Evolutionary conservation across 257 asterid species (phyloP).

Genomic region (Cordia subcordata): DNA sequence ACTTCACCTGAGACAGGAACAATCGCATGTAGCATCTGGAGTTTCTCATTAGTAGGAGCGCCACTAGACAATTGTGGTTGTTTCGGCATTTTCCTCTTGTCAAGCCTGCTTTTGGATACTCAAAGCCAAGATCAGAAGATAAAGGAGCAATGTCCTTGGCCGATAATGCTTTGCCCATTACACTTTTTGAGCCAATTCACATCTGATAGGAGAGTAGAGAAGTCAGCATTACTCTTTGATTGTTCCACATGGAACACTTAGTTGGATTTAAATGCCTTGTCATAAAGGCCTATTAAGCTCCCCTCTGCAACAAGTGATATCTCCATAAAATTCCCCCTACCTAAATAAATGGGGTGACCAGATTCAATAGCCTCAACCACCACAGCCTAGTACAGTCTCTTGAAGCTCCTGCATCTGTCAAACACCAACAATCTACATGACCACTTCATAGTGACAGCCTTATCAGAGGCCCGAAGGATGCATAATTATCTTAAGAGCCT

Average conservation of each 20-base stretch:
- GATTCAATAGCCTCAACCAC: slow-evolving; percentile 23
- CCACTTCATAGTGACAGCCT: slow-evolving; percentile 79
- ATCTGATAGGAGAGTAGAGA: no score
- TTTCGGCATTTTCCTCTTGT: slow-evolving; percentile 16
- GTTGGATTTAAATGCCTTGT: no score
- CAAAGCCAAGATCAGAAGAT: slow-evolving; percentile 15
- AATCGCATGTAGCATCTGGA: no score
- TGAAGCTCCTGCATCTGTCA: slow-evolving; percentile 40
- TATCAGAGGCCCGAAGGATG: slow-evolving; percentile 93
- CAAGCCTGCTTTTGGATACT: slow-evolving; percentile 20
- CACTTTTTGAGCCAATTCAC: no score
- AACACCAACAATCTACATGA: slow-evolving; percentile 39
- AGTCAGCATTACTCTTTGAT: no score
- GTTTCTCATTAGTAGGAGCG: slow-evolving; percentile 15
- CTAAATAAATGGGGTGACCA: neutral
- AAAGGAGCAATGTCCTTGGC: slow-evolving; percentile 17
- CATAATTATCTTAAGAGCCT: slow-evolving; percentile 89
- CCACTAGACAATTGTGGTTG: slow-evolving; percentile 17
- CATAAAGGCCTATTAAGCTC: slow-evolving; percentile 5
- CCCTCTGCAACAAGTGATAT: slow-evolving; percentile 52
- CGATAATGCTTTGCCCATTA: slow-evolving; percentile 16
- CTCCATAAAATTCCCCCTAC: slow-evolving; percentile 43
- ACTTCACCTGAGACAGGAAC: no score
- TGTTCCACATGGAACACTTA: no score
- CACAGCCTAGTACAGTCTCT: slow-evolving; percentile 34